A percentile compares a stretch with the other conserved stretches of the same genome.
Conservation (phyloP, 768 basidiomycete species). For the Boletellus ananiceps region DNA sequence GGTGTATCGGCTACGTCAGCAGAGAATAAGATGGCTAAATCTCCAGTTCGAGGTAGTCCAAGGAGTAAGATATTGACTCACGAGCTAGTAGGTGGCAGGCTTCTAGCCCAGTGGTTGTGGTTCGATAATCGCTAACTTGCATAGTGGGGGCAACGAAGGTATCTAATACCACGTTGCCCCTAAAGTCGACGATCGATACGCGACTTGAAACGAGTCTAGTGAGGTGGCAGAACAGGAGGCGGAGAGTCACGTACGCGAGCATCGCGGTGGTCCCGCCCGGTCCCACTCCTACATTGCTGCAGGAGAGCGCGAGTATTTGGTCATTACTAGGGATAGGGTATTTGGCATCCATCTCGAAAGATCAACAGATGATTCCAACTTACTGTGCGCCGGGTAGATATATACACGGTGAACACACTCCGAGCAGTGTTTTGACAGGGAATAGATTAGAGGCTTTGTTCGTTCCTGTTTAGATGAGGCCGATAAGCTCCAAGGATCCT, state of each 20-base stretch:
- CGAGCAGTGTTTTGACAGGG: constrained; percentile 13
- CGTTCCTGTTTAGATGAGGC: constrained; percentile 18
- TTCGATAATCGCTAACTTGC: constrained; percentile 70
- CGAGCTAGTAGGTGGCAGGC: constrained; percentile 37
- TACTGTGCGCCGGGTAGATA: constrained; percentile 20
- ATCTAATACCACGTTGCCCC: constrained; percentile 56
- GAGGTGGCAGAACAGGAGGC: constrained; percentile 6
- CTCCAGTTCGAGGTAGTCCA: background rate
- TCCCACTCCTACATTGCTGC: constrained; percentile 71
- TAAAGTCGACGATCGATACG: constrained; percentile 52
- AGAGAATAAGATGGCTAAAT: constrained; percentile 1
- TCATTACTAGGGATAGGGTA: constrained; percentile 34
- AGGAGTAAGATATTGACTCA: constrained; percentile 20
- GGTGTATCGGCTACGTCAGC: constrained; percentile 34
- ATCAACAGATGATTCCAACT: constrained; percentile 12
- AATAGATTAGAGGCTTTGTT: constrained; percentile 10
- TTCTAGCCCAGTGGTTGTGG: constrained; percentile 55
- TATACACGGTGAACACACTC: constrained; percentile 17
- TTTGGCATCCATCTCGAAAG: constrained; percentile 30
- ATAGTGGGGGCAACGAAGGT: constrained; percentile 63
- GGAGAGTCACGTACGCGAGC: constrained; percentile 58
- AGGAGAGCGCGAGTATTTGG: constrained; percentile 58
- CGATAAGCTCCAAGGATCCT: constrained; percentile 25
- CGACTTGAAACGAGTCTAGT: constrained; percentile 32
- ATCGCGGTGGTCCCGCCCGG: constrained; percentile 78